These are phyloP conservation scores for Vitis amurensis DNA, from an alignment of 164 flowering plant species.

Conservation along the genomic window DNA sequence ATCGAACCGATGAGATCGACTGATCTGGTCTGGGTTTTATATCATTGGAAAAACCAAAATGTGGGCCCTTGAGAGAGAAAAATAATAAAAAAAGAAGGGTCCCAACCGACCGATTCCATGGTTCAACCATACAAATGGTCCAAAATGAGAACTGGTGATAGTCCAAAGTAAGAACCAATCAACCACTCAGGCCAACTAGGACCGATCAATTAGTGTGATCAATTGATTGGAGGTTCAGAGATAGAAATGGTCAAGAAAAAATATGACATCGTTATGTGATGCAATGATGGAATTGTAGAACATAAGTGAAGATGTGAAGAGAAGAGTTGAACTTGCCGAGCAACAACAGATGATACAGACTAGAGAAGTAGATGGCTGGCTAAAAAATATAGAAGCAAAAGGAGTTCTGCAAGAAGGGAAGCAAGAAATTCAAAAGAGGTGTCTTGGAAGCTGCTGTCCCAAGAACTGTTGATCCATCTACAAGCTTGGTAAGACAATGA, in stretches of 20 bases:
- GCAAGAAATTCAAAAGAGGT: not conserved
- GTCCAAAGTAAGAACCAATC: too few species aligned
- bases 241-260: not conserved
- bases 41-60: too few species aligned
- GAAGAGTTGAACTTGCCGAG: constrained; percentile 8
- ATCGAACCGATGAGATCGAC: too few species aligned
- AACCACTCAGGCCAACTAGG: too few species aligned
- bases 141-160: too few species aligned
- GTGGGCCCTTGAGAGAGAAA: too few species aligned
- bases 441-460: constrained; percentile 2
- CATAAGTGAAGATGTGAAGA: constrained; percentile 8
- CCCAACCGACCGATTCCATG: too few species aligned
- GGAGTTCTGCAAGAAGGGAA: not conserved
- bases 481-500: constrained; percentile 17
- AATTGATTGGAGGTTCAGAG: too few species aligned
- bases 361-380: constrained; percentile 15
- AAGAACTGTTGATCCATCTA: constrained; percentile 16
- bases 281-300: constrained; percentile 8
- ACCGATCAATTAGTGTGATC: too few species aligned
- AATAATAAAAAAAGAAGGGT: too few species aligned
- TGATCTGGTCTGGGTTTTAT: too few species aligned
- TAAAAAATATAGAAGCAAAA: not conserved
- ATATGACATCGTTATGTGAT: not conserved
- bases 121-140: too few species aligned
- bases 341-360: not conserved